Evolutionary conservation across 805 yeast species (phyloP), one percentile per base, ranked within the genome.

Genomic region (Henningerozyma blattae): DNA sequence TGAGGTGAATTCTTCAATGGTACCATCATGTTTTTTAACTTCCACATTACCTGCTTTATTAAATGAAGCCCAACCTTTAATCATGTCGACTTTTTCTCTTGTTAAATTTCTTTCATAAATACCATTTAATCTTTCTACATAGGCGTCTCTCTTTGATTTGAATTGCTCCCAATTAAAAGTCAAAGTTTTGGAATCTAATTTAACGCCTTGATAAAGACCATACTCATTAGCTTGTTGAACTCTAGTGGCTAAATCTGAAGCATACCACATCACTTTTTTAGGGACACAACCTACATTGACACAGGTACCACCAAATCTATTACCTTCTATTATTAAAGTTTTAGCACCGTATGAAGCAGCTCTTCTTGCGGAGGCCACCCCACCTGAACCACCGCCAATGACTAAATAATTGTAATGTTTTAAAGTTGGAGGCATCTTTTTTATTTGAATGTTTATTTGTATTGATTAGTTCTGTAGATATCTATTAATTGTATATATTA

Each of bases 261-360:
- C 95, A 48, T 87, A 79, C 98, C 98, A 91, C 96, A 91, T 87
- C 30, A 91, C 85, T 58, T 91, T 91, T 68, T 91, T 91, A 31
- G 99, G 99, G 32, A 91, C 98, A 68, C 99, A 91, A 15, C 99
- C 99, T 29, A 89, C 97, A 56, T 91, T 91, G 41, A 91, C 99
- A 70, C 99, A 91, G 28, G 98, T 91, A 19, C 99, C 99, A 38
- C 98, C 98, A 61, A 91, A 70, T 43, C 67, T 77, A 34, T 75
- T 72, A 27, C 83, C 74, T 59, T 91, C 98, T 34, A 91, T 68
- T 15, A 91, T 52, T 34, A 87, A 64, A 1, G 91, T 78, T 46
- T 85, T 84, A 18, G 93, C 94, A 18, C 98, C 98, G 47, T 87
- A 75, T 22, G 75, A 70, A 25, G 97, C 95, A 10, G 98, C 97